phyloP scores from a whole-genome alignment of 106 monocot species.

The Agapanthus africanus region DNA sequence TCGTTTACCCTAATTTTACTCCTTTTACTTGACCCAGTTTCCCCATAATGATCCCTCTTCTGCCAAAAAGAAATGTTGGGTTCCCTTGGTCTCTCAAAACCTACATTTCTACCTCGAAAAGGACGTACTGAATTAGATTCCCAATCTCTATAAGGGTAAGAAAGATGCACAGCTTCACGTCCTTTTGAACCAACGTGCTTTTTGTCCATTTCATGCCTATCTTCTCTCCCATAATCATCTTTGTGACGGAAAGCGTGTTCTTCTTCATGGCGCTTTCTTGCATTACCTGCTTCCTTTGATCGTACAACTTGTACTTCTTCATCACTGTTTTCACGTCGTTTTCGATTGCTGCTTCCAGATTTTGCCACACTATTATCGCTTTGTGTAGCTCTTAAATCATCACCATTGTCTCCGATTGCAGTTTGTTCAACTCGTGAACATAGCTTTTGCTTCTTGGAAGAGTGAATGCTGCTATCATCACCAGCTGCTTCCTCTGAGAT shows the following conservation, averaged over 20 bases:
- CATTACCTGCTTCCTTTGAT: too few relatives aligned
- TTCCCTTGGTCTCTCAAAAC: constrained; percentile 55
- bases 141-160: constrained; percentile 13
- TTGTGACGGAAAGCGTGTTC: too few relatives aligned
- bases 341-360: constrained; percentile 16
- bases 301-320: constrained; percentile 29
- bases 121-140: neutral
- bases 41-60: constrained; percentile 48
- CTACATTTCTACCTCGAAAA: constrained; percentile 32
- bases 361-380: constrained; percentile 21
- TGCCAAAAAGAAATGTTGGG: constrained; percentile 26
- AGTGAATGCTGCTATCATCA: too few relatives aligned
- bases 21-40: constrained; percentile 39
- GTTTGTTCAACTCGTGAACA: constrained; percentile 44
- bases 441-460: constrained; percentile 42
- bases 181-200: constrained; percentile 25
- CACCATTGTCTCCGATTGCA: constrained; percentile 18
- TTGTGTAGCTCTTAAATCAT: too few relatives aligned
- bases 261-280: too few relatives aligned
- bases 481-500: constrained; percentile 30
- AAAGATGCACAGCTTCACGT: constrained; percentile 29
- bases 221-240: too few relatives aligned
- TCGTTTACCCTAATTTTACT: constrained; percentile 42
- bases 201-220: constrained; percentile 21
- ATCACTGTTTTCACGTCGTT: constrained; percentile 33